Evolutionary conservation across 179 eudicot genomes (phyloP).

Genomic region (Sideroxylon spinosum): DNA sequence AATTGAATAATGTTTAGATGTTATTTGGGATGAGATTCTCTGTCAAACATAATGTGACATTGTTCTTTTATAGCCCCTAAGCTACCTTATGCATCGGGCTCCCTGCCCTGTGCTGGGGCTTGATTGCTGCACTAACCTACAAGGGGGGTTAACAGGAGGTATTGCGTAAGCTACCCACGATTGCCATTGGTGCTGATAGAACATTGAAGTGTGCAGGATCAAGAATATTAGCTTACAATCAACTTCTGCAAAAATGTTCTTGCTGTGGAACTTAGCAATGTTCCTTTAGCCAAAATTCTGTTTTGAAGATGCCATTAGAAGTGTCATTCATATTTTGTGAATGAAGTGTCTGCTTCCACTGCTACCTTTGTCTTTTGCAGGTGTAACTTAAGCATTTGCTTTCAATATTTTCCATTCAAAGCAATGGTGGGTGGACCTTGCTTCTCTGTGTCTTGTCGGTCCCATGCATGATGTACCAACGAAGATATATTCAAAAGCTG

Average conservation of each 20-base stretch:
- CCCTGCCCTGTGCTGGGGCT: background rate
- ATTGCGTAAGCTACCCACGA: background rate
- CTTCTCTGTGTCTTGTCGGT: background rate
- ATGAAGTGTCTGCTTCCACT: slow-evolving; percentile 4
- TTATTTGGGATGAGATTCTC: background rate
- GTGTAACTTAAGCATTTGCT: background rate
- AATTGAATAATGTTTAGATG: background rate
- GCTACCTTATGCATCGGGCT: background rate
- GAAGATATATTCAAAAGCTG: background rate
- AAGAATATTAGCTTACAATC: background rate
- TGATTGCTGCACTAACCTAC: background rate
- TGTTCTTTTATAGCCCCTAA: background rate
- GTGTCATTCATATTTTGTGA: background rate
- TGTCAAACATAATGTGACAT: background rate
- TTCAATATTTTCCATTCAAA: slow-evolving; percentile 3
- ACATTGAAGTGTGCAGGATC: background rate
- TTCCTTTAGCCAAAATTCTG: background rate
- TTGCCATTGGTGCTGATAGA: background rate
- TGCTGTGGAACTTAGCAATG: background rate
- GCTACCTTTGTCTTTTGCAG: slow-evolving; percentile 12
- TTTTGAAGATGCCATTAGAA: background rate
- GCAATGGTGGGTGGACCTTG: slow-evolving; percentile 8
- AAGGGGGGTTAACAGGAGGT: background rate
- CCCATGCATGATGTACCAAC: background rate
- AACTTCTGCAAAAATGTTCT: background rate